Conservation (phyloP, 176 grass and related monocot species). For the Aegilops longissima region DNA sequence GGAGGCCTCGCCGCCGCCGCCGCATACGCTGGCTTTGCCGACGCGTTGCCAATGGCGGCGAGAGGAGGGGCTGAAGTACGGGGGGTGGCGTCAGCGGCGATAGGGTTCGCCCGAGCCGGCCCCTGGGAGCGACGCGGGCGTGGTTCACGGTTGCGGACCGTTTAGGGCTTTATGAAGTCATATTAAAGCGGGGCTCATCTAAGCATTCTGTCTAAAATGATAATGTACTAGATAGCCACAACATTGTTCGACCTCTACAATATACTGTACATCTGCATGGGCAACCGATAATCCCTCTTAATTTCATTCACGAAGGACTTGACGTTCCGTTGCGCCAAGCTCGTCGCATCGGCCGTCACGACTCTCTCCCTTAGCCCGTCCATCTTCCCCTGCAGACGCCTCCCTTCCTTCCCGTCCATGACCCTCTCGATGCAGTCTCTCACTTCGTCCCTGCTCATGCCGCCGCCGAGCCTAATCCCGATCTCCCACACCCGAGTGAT, state of each 20-base stretch:
- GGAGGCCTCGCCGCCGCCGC: too few species aligned
- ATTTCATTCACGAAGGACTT: conserved; percentile 47
- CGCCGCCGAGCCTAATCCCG: conserved; percentile 44
- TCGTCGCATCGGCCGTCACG: conserved; percentile 32
- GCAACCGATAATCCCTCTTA: background rate
- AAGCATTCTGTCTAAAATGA: too few species aligned
- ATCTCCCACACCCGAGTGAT: conserved; percentile 58
- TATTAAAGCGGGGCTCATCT: too few species aligned
- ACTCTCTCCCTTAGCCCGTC: conserved; percentile 33
- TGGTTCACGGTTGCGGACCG: too few species aligned
- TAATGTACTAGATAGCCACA: background rate
- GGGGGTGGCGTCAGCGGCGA: too few species aligned
- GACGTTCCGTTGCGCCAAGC: conserved; percentile 42
- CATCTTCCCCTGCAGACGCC: conserved; percentile 39
- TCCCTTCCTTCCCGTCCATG: conserved; percentile 51
- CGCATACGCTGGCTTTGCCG: too few species aligned
- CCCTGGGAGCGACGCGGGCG: too few species aligned
- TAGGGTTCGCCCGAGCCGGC: too few species aligned
- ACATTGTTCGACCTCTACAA: background rate
- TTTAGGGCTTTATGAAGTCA: too few species aligned
- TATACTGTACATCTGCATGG: conserved; percentile 36
- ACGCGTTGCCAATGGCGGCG: too few species aligned
- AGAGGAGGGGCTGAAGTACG: too few species aligned
- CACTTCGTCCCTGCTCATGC: background rate
- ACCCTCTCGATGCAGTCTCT: conserved; percentile 28